These are phyloP conservation scores for Wallacemonas collosoma DNA, from an alignment of 208 protist species.

Conservation along the genomic window DNA sequence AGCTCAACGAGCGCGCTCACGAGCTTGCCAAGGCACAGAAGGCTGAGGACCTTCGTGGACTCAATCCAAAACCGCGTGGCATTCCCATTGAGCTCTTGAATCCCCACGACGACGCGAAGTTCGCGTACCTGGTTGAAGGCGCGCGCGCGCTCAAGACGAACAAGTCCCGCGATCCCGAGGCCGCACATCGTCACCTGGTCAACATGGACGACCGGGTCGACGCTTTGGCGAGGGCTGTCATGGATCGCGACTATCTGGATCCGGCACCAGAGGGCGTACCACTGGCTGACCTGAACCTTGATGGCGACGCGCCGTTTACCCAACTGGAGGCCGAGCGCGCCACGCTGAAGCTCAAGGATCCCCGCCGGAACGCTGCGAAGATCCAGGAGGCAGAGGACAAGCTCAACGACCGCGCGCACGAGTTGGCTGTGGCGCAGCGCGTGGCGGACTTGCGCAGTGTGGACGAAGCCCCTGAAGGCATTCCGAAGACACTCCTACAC, in stretches of 20 bases:
- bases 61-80: constrained; percentile 43
- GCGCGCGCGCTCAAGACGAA: constrained; percentile 42
- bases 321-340: constrained; percentile 52
- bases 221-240: constrained; percentile 43
- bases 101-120: constrained; percentile 58
- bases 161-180: constrained; percentile 28
- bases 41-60: constrained; percentile 48
- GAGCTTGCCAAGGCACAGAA: constrained; percentile 54
- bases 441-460: constrained; percentile 43
- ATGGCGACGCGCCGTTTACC: constrained; percentile 60
- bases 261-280: constrained; percentile 63
- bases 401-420: constrained; percentile 62
- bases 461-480: constrained; percentile 39
- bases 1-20: constrained; percentile 55
- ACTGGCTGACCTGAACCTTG: constrained; percentile 57
- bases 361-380: constrained; percentile 31
- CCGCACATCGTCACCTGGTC: constrained; percentile 22
- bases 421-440: constrained; percentile 56
- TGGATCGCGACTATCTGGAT: constrained; percentile 68
- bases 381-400: constrained; percentile 39
- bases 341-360: constrained; percentile 46
- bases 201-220: constrained; percentile 52
- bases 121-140: constrained; percentile 38
- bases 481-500: constrained; percentile 44
- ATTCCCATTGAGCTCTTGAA: constrained; percentile 59